Conservation (phyloP, 73 alveolate species). For the Paramecium bursaria region DNA sequence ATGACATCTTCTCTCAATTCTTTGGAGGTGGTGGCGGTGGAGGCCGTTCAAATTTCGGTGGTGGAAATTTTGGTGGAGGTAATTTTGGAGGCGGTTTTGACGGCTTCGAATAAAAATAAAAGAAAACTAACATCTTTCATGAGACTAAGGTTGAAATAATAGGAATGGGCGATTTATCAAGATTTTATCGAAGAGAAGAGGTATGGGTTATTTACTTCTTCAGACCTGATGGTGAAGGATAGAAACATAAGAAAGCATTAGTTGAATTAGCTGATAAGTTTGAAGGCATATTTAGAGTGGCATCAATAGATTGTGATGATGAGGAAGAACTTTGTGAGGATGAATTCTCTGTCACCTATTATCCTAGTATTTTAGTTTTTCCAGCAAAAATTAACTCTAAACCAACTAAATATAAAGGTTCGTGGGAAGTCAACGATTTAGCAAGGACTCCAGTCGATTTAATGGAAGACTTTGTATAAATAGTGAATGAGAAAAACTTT, state of each 20-base stretch:
- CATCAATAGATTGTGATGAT: conserved; percentile 96
- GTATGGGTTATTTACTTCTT: conserved; percentile 96
- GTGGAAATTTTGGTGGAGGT: conserved; percentile 8
- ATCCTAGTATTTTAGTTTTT: conserved; percentile 88
- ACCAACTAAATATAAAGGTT: conserved; percentile 86
- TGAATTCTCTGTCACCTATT: conserved; percentile 81
- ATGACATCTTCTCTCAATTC: conserved; percentile 93
- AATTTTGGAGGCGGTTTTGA: conserved; percentile 74
- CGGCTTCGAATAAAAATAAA: conserved; percentile 72
- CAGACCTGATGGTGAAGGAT: conserved; percentile 75
- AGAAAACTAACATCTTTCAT: conserved; percentile 81
- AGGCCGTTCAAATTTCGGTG: conserved; percentile 64
- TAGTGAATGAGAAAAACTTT: conserved; percentile 88
- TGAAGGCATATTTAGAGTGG: conserved; percentile 95
- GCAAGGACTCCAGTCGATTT: conserved; percentile 84
- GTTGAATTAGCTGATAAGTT: conserved; percentile 89
- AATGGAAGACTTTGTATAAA: conserved; percentile 94
- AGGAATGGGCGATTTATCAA: conserved; percentile 86
- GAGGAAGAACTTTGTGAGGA: conserved; percentile 99
- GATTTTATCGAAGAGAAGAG: conserved; percentile 91
- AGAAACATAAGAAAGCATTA: conserved; percentile 78
- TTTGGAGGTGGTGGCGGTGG: conserved; percentile 89
- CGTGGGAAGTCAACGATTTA: conserved; percentile 80
- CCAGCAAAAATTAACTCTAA: conserved; percentile 87
- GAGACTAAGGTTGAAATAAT: conserved; percentile 89